Evolutionary conservation across 441 rosid genomes (phyloP).

Genomic region (Gossypium gossypioides): DNA sequence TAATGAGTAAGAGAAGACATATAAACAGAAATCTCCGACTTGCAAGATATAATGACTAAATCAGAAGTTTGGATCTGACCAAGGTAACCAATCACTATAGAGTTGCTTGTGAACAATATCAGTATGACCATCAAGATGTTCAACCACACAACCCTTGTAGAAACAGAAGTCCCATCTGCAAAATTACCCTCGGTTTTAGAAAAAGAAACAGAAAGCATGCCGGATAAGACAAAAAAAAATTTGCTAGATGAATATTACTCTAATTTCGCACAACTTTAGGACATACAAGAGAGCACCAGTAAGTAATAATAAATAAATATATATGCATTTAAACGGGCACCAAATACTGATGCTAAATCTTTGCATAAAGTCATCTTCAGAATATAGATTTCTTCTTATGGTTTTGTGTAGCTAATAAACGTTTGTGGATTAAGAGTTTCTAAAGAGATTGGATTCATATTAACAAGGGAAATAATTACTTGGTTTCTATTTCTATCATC

Average conservation of each 20-base stretch:
- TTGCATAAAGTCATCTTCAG: not conserved
- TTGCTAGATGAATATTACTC: constrained; percentile 5
- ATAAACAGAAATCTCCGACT: constrained; percentile 12
- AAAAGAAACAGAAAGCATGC: not conserved
- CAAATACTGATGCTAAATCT: not conserved
- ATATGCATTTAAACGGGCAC: not conserved
- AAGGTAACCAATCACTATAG: constrained; percentile 78
- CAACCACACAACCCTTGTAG: constrained; percentile 80
- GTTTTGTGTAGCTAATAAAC: constrained; percentile 4
- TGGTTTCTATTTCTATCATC: not conserved
- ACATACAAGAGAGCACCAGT: not conserved
- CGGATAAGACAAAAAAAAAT: not conserved
- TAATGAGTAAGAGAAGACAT: constrained; percentile 14
- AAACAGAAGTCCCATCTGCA: constrained; percentile 98
- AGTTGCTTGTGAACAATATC: constrained; percentile 86
- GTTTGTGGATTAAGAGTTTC: not conserved
- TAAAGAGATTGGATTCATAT: not conserved
- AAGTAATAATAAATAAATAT: not conserved
- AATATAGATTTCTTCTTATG: not conserved
- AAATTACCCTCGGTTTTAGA: constrained; percentile 14
- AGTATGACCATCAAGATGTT: constrained; percentile 91
- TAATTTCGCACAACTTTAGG: not conserved
- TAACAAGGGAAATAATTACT: not conserved
- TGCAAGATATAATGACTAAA: not conserved
- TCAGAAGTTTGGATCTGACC: constrained; percentile 39